phyloP scores from a whole-genome alignment of 108 stramenopile species.

The Cyclotella choctawhatcheeana region DNA sequence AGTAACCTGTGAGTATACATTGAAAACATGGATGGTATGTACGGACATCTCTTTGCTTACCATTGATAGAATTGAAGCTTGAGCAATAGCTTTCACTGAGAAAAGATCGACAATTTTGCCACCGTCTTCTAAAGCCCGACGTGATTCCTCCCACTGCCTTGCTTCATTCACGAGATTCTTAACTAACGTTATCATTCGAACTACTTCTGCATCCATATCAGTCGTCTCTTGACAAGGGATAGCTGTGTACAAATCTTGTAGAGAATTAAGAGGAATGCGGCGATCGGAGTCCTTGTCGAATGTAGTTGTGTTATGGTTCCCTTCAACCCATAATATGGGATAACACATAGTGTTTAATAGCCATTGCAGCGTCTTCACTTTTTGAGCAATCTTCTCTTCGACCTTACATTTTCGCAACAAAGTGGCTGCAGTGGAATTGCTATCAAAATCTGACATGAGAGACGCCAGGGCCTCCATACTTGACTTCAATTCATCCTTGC shows the following conservation, averaged over 20 bases:
- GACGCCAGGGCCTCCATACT: slow-evolving; percentile 48
- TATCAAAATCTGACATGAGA: slow-evolving; percentile 47
- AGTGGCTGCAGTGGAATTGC: slow-evolving; percentile 17
- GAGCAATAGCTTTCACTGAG: slow-evolving; percentile 20
- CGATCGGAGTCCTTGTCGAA: background rate
- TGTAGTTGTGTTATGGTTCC: background rate
- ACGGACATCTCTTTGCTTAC: no score
- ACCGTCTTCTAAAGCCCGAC: slow-evolving; percentile 22
- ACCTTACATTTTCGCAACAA: slow-evolving; percentile 39
- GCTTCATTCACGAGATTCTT: slow-evolving; percentile 62
- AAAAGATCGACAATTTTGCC: slow-evolving; percentile 28
- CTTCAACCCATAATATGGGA: slow-evolving; percentile 18
- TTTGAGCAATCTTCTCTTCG: slow-evolving; percentile 44
- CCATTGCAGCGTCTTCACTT: slow-evolving; percentile 63
- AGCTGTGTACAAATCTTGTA: slow-evolving; percentile 22
- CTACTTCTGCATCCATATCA: slow-evolving; percentile 48
- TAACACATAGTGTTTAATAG: slow-evolving; percentile 47
- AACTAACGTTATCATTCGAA: slow-evolving; percentile 55
- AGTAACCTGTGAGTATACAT: no score
- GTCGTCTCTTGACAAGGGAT: slow-evolving; percentile 27
- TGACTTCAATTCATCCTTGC: slow-evolving; percentile 49
- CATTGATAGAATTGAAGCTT: slow-evolving; percentile 36
- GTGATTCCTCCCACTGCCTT: slow-evolving; percentile 61
- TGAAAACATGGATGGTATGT: no score
- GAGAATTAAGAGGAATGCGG: slow-evolving; percentile 36